Conservation (phyloP, 31 red algal genomes). For the Asparagopsis taxiformis region DNA sequence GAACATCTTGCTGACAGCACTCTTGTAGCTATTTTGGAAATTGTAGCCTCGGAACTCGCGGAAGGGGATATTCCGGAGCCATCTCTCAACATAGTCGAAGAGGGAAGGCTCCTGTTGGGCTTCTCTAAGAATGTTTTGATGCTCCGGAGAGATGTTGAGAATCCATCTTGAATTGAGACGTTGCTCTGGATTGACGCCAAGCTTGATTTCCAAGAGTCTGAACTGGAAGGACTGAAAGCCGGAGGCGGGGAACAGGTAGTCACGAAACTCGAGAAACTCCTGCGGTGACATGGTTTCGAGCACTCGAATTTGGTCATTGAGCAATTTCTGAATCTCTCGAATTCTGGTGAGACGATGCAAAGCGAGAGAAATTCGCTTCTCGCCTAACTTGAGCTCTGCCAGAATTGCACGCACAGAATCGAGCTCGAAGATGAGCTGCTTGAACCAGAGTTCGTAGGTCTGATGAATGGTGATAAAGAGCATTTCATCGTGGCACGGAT, state of each 20-base stretch:
- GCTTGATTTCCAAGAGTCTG: conserved; percentile 88
- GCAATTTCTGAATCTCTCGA: conserved; percentile 86
- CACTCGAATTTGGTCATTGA: conserved; percentile 92
- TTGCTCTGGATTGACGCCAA: conserved; percentile 83
- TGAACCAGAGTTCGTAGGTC: conserved; percentile 99
- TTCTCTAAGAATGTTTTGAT: conserved; percentile 65
- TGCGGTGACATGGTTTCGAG: conserved; percentile 99
- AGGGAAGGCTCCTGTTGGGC: conserved; percentile 76
- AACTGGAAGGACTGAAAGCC: conserved; percentile 98
- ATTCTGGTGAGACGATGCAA: conserved; percentile 91
- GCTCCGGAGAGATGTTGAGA: conserved; percentile 57
- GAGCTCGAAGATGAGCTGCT: conserved; percentile 95
- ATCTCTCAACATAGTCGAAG: conserved; percentile 93
- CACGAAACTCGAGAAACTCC: conserved; percentile 97
- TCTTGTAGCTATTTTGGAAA: conserved; percentile 81
- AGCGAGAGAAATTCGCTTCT: conserved; percentile 82
- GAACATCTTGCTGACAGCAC: conserved; percentile 76
- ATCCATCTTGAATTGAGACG: conserved; percentile 83
- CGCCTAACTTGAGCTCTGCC: conserved; percentile 68
- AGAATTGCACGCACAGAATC: conserved; percentile 86
- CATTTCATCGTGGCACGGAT: conserved; percentile 95
- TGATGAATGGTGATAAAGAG: conserved; percentile 99
- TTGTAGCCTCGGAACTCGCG: conserved; percentile 86
- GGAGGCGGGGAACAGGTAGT: conserved; percentile 94
- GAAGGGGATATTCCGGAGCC: conserved; percentile 92